Evolutionary conservation across 169 alveolate genomes (phyloP), one percentile per base, ranked within the genome.

Genomic region (Plasmodium sp.): DNA sequence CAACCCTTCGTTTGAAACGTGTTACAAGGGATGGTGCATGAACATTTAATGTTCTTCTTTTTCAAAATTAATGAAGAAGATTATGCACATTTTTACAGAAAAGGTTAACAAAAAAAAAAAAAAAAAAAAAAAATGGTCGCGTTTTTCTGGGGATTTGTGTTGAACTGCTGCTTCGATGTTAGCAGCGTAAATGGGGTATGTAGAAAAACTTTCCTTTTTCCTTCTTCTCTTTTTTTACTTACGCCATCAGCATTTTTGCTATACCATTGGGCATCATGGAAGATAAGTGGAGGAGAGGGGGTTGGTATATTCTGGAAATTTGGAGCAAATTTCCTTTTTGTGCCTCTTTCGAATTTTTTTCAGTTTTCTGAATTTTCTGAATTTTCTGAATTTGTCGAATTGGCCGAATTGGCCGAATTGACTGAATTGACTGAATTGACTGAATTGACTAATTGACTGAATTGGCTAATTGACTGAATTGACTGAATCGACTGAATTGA

Each of bases 51-150:
- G 39, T 81, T 3, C 31, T 82, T 56, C 33, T 27, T 54, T 27
- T 82, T 82, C 72, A 34, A 34, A 82, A 82, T 16, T 16, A 82
- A 7, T 82, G 56, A 82, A 79, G 41, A 51, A 18, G 36, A 67
- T 67, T 82, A 82, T 82, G 56, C 90, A 82, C 81, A 56, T 31
- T 22, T 82, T 54, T 34, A 82, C 80, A 82, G 67, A 82, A 82
- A 16, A 58, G 36, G 5, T 18, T 5, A 82, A 82, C 58, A 33
- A 10, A 82, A 82, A 82, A 31, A 22, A 27, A 33, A 16, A 31
- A 54, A 45, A 80, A 22, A 56, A 31, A 48, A 48, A 31, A 43
- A 81, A 48, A 18, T 48, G 58, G 54, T 81, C 7, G 22, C 36
- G n/a, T 48, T 43, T 48, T 43, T 43, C 48, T 10, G 39, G 16